phyloP scores from a whole-genome alignment of 306 rosid species.

The Begonia loranthoides region DNA sequence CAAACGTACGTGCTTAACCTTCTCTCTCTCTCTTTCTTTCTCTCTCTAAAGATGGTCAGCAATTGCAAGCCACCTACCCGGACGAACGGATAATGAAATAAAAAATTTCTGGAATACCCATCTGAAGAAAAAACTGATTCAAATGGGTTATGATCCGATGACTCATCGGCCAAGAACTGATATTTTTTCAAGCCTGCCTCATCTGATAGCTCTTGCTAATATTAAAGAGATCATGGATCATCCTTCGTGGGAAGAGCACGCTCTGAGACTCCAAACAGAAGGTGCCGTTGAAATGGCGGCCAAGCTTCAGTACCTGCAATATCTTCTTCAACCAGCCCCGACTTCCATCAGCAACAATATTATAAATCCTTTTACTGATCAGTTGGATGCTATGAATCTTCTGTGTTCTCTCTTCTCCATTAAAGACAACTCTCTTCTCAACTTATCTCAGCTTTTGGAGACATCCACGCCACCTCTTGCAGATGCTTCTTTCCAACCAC shows the following conservation, averaged over 20 bases:
- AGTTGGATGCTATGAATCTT: constrained; percentile 21
- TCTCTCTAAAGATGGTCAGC: constrained; percentile 43
- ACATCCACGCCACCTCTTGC: neutral
- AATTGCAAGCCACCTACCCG: constrained; percentile 48
- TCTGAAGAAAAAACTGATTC: constrained; percentile 47
- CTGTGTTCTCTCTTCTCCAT: constrained; percentile 18
- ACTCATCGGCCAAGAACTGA: constrained; percentile 52
- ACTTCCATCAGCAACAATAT: constrained; percentile 8
- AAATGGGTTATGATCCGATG: constrained; percentile 57
- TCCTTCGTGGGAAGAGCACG: constrained; percentile 37
- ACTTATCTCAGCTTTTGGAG: neutral
- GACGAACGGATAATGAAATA: constrained; percentile 53
- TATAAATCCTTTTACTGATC: constrained; percentile 9
- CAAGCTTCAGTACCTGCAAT: constrained; percentile 34
- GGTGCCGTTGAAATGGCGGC: constrained; percentile 43
- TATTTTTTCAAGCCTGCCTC: constrained; percentile 47
- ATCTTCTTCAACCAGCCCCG: constrained; percentile 24
- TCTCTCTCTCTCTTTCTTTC: neutral
- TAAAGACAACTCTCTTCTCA: constrained; percentile 9
- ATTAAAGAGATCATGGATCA: constrained; percentile 41
- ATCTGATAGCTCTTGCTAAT: constrained; percentile 52
- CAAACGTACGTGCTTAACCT: too few species aligned
- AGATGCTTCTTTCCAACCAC: constrained; percentile 13
- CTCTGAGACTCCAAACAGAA: constrained; percentile 38
- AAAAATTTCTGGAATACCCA: constrained; percentile 61